Conservation (phyloP, 108 stramenopile genomes). For the Fragilariopsis cylindrus region DNA sequence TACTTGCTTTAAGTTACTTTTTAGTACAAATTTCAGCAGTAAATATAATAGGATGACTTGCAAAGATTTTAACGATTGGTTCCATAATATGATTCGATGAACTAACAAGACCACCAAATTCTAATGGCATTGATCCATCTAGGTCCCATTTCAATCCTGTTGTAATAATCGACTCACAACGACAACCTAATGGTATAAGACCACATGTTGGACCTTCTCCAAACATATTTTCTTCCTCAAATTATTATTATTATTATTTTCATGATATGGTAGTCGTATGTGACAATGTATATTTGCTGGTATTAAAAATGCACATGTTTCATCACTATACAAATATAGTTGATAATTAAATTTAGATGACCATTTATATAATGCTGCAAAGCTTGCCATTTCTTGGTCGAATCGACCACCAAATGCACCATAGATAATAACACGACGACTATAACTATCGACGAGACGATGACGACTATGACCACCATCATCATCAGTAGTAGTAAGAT, state of each 20-base stretch:
- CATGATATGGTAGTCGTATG: conserved; percentile 49
- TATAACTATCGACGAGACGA: neutral
- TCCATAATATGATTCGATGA: conserved; percentile 72
- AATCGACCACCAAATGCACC: conserved; percentile 89
- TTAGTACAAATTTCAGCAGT: conserved; percentile 56
- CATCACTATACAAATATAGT: conserved; percentile 67
- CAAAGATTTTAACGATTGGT: conserved; percentile 45
- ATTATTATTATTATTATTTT: neutral
- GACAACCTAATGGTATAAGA: conserved; percentile 65
- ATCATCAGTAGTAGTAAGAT: neutral
- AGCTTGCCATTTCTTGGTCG: conserved; percentile 86
- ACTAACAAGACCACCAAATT: conserved; percentile 83
- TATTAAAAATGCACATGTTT: conserved; percentile 68
- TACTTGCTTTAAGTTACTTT: neutral
- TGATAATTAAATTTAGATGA: conserved; percentile 39
- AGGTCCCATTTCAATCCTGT: conserved; percentile 82
- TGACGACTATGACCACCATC: neutral
- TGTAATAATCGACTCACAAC: conserved; percentile 61
- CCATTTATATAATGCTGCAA: conserved; percentile 75
- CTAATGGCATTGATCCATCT: conserved; percentile 55
- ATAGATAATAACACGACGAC: conserved; percentile 50
- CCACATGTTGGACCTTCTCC: conserved; percentile 87
- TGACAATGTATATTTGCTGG: conserved; percentile 44
- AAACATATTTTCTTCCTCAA: conserved; percentile 14
- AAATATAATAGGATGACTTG: conserved; percentile 64